These are phyloP conservation scores for Allantophomopsis lycopodina DNA, from an alignment of 2,329 filamentous ascomycete genomes.

Conservation along the genomic window DNA sequence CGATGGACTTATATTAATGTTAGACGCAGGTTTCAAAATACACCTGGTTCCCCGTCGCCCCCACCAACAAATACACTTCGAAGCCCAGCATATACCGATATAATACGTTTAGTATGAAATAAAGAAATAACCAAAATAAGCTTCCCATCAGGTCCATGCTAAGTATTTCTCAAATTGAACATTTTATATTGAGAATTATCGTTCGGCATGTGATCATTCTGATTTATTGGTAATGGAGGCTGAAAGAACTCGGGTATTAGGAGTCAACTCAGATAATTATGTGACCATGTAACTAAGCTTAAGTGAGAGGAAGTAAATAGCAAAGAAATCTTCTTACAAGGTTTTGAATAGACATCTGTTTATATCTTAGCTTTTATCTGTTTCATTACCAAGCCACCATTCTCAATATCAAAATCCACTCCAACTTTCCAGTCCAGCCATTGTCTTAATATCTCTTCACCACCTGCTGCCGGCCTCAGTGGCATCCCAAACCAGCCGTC, in stretches of 20 bases:
- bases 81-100: conserved; percentile 11
- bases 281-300: too few species aligned
- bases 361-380: too few species aligned
- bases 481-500: conserved; percentile 49
- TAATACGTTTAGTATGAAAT: conserved; percentile 1
- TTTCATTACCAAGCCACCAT: conserved; percentile 45
- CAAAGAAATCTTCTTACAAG: too few species aligned
- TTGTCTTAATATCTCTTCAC: conserved; percentile 48
- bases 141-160: too few species aligned
- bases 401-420: conserved; percentile 51
- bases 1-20: too few species aligned
- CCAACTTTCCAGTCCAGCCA: conserved; percentile 74
- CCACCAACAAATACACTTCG: conserved; percentile 23
- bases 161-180: neutral
- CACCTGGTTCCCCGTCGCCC: conserved; percentile 21
- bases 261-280: too few species aligned
- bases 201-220: neutral
- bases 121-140: too few species aligned
- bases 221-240: too few species aligned
- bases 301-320: too few species aligned
- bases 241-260: too few species aligned
- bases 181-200: neutral
- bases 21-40: too few species aligned
- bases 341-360: too few species aligned
- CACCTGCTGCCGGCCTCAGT: conserved; percentile 55